Base-by-base conservation (phyloP, 164 flowering plant species). In the Vitis cinerea region DNA sequence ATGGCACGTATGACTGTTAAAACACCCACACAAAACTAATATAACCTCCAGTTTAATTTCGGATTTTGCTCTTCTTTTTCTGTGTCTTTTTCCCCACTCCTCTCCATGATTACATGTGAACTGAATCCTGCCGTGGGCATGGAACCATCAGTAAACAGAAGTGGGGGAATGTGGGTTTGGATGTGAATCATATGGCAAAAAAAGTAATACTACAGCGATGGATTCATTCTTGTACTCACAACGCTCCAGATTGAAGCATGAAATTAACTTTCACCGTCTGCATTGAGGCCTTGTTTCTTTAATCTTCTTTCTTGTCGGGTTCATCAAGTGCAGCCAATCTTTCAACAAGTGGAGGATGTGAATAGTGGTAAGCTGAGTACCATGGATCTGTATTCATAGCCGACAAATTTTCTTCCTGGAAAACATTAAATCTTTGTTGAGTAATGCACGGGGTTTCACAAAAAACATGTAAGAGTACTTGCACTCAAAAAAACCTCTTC, bases 361-460 rank as follows among this genome's bases (percentile, higher is more conserved):
- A 96, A 74, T 90, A 91, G 80, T 96, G 99, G 79, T 96, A 96
- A 2, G 98, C 97, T 0, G 99, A 93, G 77, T 93, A 96, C 98
- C 97, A 96, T 37, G 95, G 95, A 78, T 93, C 99, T 6, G 97
- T 90, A 65, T 93, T 96, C 98, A 96, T 93, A 0, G 99, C 86
- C 1, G 99, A 91, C 75, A 93, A 75, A 74, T 96, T 96, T 75
- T 96, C 99, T 66, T 89, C 99, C 99, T 96, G 97, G 23, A 75
- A 75, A 59, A 68, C 16, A 10, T 61, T 19, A 4, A 12, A 17
- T 13, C 50, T 37, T 5, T 4, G 44, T 37, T 37, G 44, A 37
- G 44, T 37, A 37, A 37, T 37, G 44, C 44, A 37, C 7, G 0
- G 7, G 44, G 44, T 37, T 37, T 37, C 44, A 6, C 4, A 37